Evolutionary conservation across 192 early-diverging fungal genomes (phyloP).

Genomic region (Rhizophagus prolifer): DNA sequence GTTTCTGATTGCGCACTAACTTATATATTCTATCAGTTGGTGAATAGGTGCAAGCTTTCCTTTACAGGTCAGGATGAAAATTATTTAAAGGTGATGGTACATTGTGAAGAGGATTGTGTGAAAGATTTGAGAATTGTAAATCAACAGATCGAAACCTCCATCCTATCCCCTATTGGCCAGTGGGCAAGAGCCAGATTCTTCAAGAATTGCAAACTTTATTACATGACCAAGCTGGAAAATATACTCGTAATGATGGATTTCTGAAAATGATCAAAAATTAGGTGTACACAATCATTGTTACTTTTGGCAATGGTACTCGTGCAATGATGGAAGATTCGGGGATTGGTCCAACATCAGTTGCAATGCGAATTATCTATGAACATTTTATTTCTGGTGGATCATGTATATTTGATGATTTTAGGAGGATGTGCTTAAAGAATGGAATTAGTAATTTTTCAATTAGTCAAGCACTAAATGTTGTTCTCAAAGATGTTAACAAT

Average conservation of each 20-base stretch:
- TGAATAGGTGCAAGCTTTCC: too few species aligned
- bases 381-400: neutral
- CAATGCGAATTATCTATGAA: neutral
- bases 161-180: constrained; percentile 8
- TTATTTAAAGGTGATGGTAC: too few species aligned
- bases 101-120: neutral
- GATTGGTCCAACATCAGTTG: neutral
- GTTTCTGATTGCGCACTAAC: too few species aligned
- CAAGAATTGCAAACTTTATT: neutral
- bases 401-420: too few species aligned
- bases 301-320: neutral
- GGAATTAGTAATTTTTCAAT: too few species aligned
- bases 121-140: constrained; percentile 5
- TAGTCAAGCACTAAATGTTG: too few species aligned
- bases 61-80: too few species aligned
- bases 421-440: too few species aligned
- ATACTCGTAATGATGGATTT: neutral
- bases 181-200: constrained; percentile 20
- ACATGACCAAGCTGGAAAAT: neutral
- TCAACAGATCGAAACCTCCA: neutral
- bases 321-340: neutral
- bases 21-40: too few species aligned
- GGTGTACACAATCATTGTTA: neutral
- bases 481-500: neutral
- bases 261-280: neutral